Conservation (phyloP, 2,329 filamentous ascomycete genomes). For the Monosporascus ibericus region DNA sequence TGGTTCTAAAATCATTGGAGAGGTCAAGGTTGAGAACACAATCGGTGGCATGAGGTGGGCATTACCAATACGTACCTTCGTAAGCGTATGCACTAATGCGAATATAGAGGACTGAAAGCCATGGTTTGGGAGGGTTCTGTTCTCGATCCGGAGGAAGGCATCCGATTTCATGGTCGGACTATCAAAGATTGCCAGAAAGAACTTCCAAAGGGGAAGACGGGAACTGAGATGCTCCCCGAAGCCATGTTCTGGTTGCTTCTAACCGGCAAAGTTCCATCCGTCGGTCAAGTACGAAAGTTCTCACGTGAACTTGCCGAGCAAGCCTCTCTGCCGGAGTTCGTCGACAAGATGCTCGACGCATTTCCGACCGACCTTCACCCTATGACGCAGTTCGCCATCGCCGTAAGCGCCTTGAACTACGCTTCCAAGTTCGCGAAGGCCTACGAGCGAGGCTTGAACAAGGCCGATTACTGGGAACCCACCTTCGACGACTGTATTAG, state of each 20-base stretch:
- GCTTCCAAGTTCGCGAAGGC: constrained; percentile 89
- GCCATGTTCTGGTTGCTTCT: constrained; percentile 99
- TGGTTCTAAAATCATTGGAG: constrained; percentile 75
- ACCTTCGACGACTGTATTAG: constrained; percentile 94
- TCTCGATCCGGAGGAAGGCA: constrained; percentile 92
- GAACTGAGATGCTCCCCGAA: constrained; percentile 96
- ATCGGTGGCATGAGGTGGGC: constrained; percentile 81
- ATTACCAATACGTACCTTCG: constrained; percentile 9
- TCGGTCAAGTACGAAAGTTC: constrained; percentile 72
- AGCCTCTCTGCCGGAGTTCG: constrained; percentile 73
- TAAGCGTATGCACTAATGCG: constrained; percentile 22
- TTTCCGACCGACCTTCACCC: constrained; percentile 90
- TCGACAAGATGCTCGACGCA: constrained; percentile 80
- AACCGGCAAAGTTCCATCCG: constrained; percentile 84
- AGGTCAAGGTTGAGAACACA: constrained; percentile 89
- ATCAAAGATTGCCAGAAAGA: constrained; percentile 97
- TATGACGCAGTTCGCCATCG: constrained; percentile 96
- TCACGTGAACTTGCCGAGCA: constrained; percentile 85
- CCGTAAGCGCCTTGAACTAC: constrained; percentile 92
- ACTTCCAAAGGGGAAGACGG: constrained; percentile 84
- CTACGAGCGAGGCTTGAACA: constrained; percentile 85
- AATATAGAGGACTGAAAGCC: constrained; percentile 68
- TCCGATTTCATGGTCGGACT: constrained; percentile 94
- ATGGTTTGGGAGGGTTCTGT: constrained; percentile 99
- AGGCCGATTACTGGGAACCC: constrained; percentile 98